Evolutionary conservation across 2,329 filamentous ascomycete species (phyloP).

Genomic region (Drechslera avenae): DNA sequence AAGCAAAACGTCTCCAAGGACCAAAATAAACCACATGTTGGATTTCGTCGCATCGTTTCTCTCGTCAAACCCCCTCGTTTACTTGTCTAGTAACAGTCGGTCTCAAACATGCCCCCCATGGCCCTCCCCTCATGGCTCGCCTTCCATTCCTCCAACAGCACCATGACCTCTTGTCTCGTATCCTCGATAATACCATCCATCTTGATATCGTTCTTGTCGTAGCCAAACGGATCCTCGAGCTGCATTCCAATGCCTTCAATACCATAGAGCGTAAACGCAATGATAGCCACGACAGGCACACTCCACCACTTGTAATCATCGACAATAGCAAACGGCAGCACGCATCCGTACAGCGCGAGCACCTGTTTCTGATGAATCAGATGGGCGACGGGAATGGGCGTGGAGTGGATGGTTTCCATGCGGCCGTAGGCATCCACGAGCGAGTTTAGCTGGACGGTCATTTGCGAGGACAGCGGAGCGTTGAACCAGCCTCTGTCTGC

Average conservation of each 20-base stretch:
- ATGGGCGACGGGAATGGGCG: slow-evolving; percentile 67
- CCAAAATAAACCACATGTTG: too few relatives aligned
- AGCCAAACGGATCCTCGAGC: slow-evolving; percentile 69
- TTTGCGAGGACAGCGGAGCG: slow-evolving; percentile 62
- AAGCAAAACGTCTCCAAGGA: too few relatives aligned
- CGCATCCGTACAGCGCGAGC: slow-evolving; percentile 63
- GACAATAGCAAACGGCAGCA: slow-evolving; percentile 68
- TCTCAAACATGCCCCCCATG: slow-evolving; percentile 44
- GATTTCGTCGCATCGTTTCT: not conserved
- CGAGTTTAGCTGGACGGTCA: slow-evolving; percentile 63
- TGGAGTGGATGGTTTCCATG: slow-evolving; percentile 70
- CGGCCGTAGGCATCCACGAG: slow-evolving; percentile 64
- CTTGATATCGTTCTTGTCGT: slow-evolving; percentile 69
- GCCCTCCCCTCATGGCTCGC: slow-evolving; percentile 38
- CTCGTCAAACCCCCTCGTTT: not conserved
- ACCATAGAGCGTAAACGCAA: slow-evolving; percentile 68
- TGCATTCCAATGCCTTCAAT: slow-evolving; percentile 68
- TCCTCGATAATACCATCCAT: slow-evolving; percentile 70
- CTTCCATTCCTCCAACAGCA: slow-evolving; percentile 64
- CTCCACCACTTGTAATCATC: slow-evolving; percentile 68
- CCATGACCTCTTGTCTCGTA: slow-evolving; percentile 61
- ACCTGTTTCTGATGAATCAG: slow-evolving; percentile 70
- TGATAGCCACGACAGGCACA: slow-evolving; percentile 62
- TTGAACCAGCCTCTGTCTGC: slow-evolving; percentile 64
- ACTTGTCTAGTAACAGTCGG: not conserved